Evolutionary conservation across 345 rosid species (phyloP).

Genomic region (Rhizophora mangle): DNA sequence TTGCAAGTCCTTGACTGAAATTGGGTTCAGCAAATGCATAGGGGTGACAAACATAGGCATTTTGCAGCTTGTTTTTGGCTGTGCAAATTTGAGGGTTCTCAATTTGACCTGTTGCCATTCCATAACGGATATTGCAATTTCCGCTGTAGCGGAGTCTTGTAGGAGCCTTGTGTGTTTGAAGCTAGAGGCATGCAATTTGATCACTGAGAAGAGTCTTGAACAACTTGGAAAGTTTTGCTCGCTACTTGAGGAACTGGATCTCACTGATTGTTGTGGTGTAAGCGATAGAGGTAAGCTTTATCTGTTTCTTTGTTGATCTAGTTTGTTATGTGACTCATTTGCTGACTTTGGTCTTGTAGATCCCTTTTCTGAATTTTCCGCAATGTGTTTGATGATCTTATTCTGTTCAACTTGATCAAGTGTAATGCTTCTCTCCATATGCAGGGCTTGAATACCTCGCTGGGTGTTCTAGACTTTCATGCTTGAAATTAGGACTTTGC

Average conservation of each 20-base stretch:
- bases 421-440: slow-evolving; percentile 10
- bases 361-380: neutral
- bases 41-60: slow-evolving; percentile 61
- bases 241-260: slow-evolving; percentile 75
- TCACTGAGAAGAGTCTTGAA: slow-evolving; percentile 74
- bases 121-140: slow-evolving; percentile 69
- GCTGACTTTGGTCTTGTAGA: neutral
- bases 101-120: slow-evolving; percentile 71
- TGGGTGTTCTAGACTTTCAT: slow-evolving; percentile 54
- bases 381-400: neutral
- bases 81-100: slow-evolving; percentile 50
- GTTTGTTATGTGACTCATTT: neutral
- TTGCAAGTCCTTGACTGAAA: slow-evolving; percentile 59
- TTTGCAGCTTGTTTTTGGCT: slow-evolving; percentile 54
- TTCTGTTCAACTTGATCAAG: slow-evolving; percentile 1
- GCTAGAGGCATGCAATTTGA: slow-evolving; percentile 78
- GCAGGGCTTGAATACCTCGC: slow-evolving; percentile 78
- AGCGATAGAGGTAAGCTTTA: slow-evolving; percentile 62
- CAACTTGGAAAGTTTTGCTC: slow-evolving; percentile 57
- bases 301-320: neutral
- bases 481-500: slow-evolving; percentile 81
- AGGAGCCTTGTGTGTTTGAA: slow-evolving; percentile 57
- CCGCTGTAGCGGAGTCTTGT: slow-evolving; percentile 66
- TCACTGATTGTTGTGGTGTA: slow-evolving; percentile 72
- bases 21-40: slow-evolving; percentile 72